Percentiles rank a stretch among this genome's conserved stretches.
Conservation (phyloP, 768 basidiomycete genomes). For the Daedalea quercina region DNA sequence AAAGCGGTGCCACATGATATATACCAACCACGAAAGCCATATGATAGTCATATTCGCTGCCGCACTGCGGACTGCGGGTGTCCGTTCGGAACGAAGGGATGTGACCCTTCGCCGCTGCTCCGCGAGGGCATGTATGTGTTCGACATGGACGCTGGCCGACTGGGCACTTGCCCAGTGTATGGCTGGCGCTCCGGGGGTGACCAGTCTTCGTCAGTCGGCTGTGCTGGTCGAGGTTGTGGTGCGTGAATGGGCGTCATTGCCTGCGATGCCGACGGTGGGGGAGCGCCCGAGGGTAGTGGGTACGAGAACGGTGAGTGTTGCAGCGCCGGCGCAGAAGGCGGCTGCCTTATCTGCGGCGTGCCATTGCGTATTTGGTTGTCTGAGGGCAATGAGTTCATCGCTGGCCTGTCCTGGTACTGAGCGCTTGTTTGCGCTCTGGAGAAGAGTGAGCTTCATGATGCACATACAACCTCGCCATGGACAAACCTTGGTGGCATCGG, state of each 20-base stretch:
- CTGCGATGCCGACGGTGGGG: constrained; percentile 41
- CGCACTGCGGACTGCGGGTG: constrained; percentile 19
- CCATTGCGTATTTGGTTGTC: constrained; percentile 32
- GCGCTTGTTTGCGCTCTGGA: constrained; percentile 21
- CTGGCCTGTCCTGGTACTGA: constrained; percentile 39
- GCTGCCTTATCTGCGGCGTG: constrained; percentile 22
- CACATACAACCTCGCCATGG: background rate
- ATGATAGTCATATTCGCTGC: constrained; percentile 15
- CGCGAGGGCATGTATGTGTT: constrained; percentile 21
- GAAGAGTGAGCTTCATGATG: constrained; percentile 9
- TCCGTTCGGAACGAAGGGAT: constrained; percentile 17
- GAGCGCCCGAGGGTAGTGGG: constrained; percentile 29
- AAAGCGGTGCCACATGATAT: constrained; percentile 8
- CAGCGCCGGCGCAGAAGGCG: constrained; percentile 32
- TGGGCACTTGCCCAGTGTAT: constrained; percentile 14
- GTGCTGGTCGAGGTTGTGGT: constrained; percentile 29
- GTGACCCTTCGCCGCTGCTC: constrained; percentile 22
- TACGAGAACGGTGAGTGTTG: constrained; percentile 40
- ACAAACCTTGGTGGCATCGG: constrained; percentile 20
- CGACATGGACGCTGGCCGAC: constrained; percentile 21
- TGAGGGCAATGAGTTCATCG: constrained; percentile 31
- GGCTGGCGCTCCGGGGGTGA: constrained; percentile 16
- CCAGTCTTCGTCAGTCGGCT: constrained; percentile 15
- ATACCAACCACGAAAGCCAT: constrained; percentile 6
- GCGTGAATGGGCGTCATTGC: constrained; percentile 38